Base-by-base conservation (phyloP, 441 rosid genomes). In the Macaranga tanarius region DNA sequence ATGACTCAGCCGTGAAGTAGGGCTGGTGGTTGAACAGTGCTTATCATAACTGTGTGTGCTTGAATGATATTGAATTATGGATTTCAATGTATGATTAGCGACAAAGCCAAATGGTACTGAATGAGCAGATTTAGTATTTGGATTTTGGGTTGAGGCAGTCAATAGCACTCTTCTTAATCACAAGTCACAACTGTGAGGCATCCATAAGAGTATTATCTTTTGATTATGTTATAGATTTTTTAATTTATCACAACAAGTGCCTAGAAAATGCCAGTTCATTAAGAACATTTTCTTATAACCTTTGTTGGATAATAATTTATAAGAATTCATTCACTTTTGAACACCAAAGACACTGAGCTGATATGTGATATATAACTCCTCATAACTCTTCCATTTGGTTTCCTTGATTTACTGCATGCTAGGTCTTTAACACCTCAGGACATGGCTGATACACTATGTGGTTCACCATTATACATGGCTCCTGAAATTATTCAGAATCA, bases 381-480 rank as follows among this genome's bases (percentile, higher is more conserved):
- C 4, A 20, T 22, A 23, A 59, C n/a, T 72, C 28, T 69, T 50
- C 63, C 64, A 20, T 64, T 67, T 57, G 56, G 51, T 67, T 26
- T 80, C 45, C 58, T 76, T 72, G 62, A 70, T 70, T 67, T 56
- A 55, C 68, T 73, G 38, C 17, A 54, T 70, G 23, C 65, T 10
- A 92, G 96, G 87, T 88, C 92, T 56, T 69, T 92, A 83, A 84
- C 85, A 56, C 87, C 92, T 6, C 78, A 86, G 79, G 82, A 76
- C 65, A 79, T 89, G 84, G 97, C 96, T 11, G 89, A 84, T 63
- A 92, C 96, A 23, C 74, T 86, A 45, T 92, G 97, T 23, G 97
- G 97, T 73, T 92, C 97, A 58, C 97, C 97, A 45, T 80, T 92
- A 59, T 92, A 92, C 86, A 92, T 92, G 97, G 96, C 96, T 69